Percentiles rank a stretch among this genome's conserved stretches.
phyloP scores from a whole-genome alignment of 208 protist genomes.

The Porcisia hertigi region DNA sequence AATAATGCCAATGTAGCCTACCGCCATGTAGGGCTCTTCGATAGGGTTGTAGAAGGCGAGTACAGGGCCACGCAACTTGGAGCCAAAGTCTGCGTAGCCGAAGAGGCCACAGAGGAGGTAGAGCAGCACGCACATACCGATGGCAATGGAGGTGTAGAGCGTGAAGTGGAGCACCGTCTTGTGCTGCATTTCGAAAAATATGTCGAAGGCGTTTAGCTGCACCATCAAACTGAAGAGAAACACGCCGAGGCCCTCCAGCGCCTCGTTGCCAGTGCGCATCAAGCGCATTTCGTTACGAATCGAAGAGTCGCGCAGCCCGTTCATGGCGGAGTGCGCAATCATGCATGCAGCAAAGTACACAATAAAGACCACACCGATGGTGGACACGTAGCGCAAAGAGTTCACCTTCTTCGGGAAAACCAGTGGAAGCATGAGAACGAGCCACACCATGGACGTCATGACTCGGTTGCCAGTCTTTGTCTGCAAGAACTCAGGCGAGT shows the following conservation, averaged over 20 bases:
- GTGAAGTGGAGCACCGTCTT: conserved; percentile 44
- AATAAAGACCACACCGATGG: conserved; percentile 54
- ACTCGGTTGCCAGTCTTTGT: conserved; percentile 41
- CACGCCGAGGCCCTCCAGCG: conserved; percentile 50
- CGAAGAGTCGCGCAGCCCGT: conserved; percentile 34
- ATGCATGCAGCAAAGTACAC: conserved; percentile 67
- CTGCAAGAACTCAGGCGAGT: conserved; percentile 38
- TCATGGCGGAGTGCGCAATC: conserved; percentile 42
- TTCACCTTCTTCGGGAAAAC: conserved; percentile 67
- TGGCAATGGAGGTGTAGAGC: conserved; percentile 35
- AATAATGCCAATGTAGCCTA: conserved; percentile 65
- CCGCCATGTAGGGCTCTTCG: conserved; percentile 44
- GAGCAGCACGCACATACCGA: conserved; percentile 40
- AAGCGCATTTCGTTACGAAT: conserved; percentile 38
- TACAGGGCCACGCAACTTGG: conserved; percentile 34
- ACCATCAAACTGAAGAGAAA: conserved; percentile 48
- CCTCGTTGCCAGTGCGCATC: conserved; percentile 39
- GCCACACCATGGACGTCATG: conserved; percentile 53
- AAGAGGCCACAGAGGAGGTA: conserved; percentile 65
- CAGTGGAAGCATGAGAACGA: conserved; percentile 61
- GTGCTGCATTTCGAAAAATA: conserved; percentile 59
- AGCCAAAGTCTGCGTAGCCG: conserved; percentile 68
- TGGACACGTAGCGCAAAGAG: conserved; percentile 69
- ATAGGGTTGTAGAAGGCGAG: conserved; percentile 59
- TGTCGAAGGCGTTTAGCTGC: conserved; percentile 50